A percentile compares a stretch with the other conserved stretches of the same genome.
These are phyloP conservation scores for Fusarium chaquense DNA, from an alignment of 2,329 filamentous ascomycete species.

Conservation along the genomic window DNA sequence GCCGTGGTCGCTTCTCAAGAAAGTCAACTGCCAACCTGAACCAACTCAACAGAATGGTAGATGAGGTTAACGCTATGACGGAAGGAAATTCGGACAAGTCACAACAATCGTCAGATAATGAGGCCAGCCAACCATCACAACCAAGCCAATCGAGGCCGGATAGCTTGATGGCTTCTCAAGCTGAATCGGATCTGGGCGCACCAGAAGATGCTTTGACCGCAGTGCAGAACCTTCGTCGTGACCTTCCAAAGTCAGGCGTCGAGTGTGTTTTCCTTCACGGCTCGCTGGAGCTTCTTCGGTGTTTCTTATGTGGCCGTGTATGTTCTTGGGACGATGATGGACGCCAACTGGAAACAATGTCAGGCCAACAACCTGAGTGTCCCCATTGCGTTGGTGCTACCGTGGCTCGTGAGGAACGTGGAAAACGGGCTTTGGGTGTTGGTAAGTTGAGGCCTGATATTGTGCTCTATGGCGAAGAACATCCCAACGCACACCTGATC, in stretches of 20 bases:
- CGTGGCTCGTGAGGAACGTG: conserved; percentile 70
- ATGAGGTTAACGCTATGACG: conserved; percentile 47
- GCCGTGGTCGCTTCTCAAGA: conserved; percentile 69
- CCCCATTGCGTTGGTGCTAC: conserved; percentile 73
- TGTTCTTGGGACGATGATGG: conserved; percentile 70
- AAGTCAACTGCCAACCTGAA: conserved; percentile 55
- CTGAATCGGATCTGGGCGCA: conserved; percentile 40
- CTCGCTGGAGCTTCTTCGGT: conserved; percentile 73
- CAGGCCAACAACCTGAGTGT: conserved; percentile 75
- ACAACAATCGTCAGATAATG: conserved; percentile 37
- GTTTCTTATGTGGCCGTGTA: conserved; percentile 69
- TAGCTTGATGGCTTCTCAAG: conserved; percentile 15
- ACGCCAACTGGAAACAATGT: conserved; percentile 68
- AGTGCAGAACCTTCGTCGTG: conserved; percentile 43
- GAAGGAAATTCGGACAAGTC: conserved; percentile 43
- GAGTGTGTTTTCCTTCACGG: conserved; percentile 79
- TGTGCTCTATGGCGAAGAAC: conserved; percentile 79
- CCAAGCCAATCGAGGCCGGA: conserved; percentile 32
- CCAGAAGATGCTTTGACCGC: conserved; percentile 35
- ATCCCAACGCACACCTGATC: conserved; percentile 76
- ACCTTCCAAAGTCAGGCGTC: conserved; percentile 59
- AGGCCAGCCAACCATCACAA: conserved; percentile 36
- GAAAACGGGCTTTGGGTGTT: conserved; percentile 75
- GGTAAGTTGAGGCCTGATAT: conserved; percentile 78
- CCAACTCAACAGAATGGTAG: conserved; percentile 55